Evolutionary conservation across 495 filamentous ascomycete genomes (phyloP), one percentile per base, ranked within the genome.

Genomic region (Aspergillus sclerotiicarbonarius): DNA sequence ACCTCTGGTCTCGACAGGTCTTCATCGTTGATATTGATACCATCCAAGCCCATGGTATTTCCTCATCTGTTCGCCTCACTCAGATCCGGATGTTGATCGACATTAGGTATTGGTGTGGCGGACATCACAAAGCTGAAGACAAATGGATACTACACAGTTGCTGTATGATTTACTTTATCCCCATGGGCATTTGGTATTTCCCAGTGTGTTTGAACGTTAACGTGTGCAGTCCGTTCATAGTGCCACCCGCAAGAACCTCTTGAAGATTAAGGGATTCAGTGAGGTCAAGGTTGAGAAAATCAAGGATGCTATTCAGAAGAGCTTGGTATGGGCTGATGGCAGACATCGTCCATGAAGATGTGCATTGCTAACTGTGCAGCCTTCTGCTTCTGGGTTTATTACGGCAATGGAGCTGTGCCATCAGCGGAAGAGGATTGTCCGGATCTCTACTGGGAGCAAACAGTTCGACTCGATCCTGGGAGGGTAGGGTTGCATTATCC

Each of bases 201-300:
- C n/a, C 45, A 4, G 37, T 21, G 21, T 30, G 10, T 31, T 46
- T 57, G 25, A 19, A 20, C 50, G 51, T 29, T 53, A 10, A 20
- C 20, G 7, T 45, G 51, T 3, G 32, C 30, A 88, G 88, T 82
- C 84, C 46, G 83, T 90, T 39, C 81, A 88, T 62, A 76, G 80
- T 16, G 84, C 86, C 16, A 90, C 87, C 6, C 80, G 85, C 37
- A 84, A 80, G 59, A 85, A 76, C 30, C 77, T 91, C 32, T 69
- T 87, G 55, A 90, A 87, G 67, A 89, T 91, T 67, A 90, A 88
- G 66, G 89, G 89, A 7, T 90, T 91, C 71, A 90, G 87, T 54
- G 89, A 92, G 65, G 78, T 86, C 64, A 91, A 91, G 70, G 89
- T 91, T 12, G 89, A 91, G 57, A 91, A 90, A 67, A 78, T 92